Evolutionary conservation across 805 yeast genomes (phyloP), one percentile per base, ranked within the genome.

Genomic region (Candida michaelii): DNA sequence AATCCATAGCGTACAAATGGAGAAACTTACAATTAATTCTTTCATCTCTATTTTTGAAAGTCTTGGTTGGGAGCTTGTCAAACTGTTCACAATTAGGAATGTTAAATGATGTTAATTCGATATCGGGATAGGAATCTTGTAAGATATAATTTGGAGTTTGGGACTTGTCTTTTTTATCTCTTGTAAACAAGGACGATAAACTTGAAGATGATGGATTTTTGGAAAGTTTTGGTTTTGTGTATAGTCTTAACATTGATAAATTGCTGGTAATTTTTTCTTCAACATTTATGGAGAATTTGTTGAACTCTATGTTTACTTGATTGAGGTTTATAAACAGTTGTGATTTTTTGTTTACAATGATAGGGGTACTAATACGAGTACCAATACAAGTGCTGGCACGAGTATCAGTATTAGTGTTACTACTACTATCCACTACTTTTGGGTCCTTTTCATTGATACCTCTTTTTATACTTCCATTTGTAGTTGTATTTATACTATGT

Each of bases 1-100:
- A 69, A 51, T 78, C 82, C 35, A 69, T 62, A 1, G 83, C 74
- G 47, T 77, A 78, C 27, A 75, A 59, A 41, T 74, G 59, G 17
- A 79, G 55, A 44, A 79, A 79, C 24, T 60, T 58, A 6, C 78
- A 60, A 52, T 79, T 79, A 33, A 78, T 65, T 42, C 83, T 63
- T 27, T 73, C 69, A 44, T 77, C 82, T 44, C 83, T 61, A 44
- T 58, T 60, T 30, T 43, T 49, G 39, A 50, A 52, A 1, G 40
- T 17, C 36, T 31, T 44, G 10, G 29, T 43, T 11, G 44, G 36
- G 14, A 31, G 31, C 40, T 39, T 12, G 18, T 45, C 30, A 15
- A 35, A 19, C 31, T 30, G 18, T 19, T n/a, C 5, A 47, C 25
- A 24, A 31, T 39, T 36, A 31, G 35, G 21, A 25, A 23, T 15